Evolutionary conservation across 371 early-diverging fungal species (phyloP).

Genomic region (Syncephalastrum sp.): DNA sequence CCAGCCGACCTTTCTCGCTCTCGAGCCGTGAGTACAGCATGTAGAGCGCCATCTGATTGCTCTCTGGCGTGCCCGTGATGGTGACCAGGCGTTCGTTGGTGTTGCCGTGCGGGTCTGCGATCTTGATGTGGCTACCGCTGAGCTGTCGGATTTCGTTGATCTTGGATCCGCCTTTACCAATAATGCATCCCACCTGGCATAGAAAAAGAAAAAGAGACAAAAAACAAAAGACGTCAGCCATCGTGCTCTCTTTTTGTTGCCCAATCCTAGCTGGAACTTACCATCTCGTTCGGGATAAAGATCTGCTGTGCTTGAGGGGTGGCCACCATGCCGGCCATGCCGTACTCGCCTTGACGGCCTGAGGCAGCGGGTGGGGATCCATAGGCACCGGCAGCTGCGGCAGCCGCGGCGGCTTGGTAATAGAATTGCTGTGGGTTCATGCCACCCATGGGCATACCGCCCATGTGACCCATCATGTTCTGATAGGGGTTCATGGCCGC

Average conservation of each 20-base stretch:
- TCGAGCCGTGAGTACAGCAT: constrained; percentile 78
- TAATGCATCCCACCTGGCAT: constrained; percentile 71
- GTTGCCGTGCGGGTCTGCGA: constrained; percentile 62
- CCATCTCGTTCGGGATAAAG: constrained; percentile 83
- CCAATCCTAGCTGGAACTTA: constrained; percentile 5
- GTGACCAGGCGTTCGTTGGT: constrained; percentile 77
- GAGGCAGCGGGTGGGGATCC: constrained; percentile 21
- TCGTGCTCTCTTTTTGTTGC: neutral
- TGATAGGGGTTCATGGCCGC: constrained; percentile 32
- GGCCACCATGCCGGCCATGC: constrained; percentile 25
- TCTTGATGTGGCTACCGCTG: constrained; percentile 79
- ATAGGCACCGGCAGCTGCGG: constrained; percentile 18
- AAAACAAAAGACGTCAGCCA: neutral
- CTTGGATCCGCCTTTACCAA: constrained; percentile 85
- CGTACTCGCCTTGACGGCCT: constrained; percentile 25
- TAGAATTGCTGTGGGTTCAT: constrained; percentile 34
- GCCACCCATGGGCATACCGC: constrained; percentile 39
- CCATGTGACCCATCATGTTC: constrained; percentile 38
- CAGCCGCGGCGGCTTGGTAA: constrained; percentile 22
- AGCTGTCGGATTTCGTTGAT: constrained; percentile 82
- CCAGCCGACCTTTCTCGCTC: constrained; percentile 63
- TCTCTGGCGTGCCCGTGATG: constrained; percentile 78
- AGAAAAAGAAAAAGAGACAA: neutral
- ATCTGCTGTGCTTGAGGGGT: constrained; percentile 72
- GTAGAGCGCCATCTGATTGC: constrained; percentile 80